Base-by-base conservation (phyloP, 83 land plant genomes). In the Diphasiastrum complanatum region DNA sequence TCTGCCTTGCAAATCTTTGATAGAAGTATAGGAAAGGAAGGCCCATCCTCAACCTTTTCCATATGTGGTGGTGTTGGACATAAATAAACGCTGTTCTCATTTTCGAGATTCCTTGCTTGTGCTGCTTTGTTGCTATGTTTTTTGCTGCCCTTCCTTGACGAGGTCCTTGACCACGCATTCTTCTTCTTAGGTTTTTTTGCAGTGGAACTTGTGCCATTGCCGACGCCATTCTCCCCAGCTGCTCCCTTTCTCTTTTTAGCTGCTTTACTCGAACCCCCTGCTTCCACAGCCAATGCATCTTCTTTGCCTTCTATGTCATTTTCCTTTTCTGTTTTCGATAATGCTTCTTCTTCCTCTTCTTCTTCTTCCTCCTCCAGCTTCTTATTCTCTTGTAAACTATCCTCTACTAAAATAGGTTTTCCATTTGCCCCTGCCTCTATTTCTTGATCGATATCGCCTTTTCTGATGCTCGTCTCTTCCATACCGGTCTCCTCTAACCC, bases 1-100 rank as follows among this genome's bases (percentile, higher is more conserved):
- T 89, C 91, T 5, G 96, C 91, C 68, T 93, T 93, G 62, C 85
- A 74, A 14, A 79, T 53, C 75, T 86, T 77, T 2, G 92, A 86
- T 0, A 88, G 75, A 57, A 89, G 76, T 18, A 88, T 76, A 1
- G 43, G 46, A 60, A 60, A 36, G 8, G 77, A 84, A 0, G 78
- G 80, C 1, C 64, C 48, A 60, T 88, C 95, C 24, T 87, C 95
- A 19, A 41, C 34, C 51, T 73, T 81, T 59, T 83, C 91, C 0
- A 77, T 81, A 24, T 80, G 51, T 33, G 74, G 71, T 0, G 70
- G 60, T 4, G 70, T 63, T 5, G 89, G 86, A 18, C 81, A 73
- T 2, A 87, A 74, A 5, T 65, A 36, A 6, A 79, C 76, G 3
- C 47, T 55, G 33, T 77, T 85, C 40, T 84, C 89, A 8, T 60